Conservation (phyloP, 2,329 filamentous ascomycete species). For the Microsporum canis region DNA sequence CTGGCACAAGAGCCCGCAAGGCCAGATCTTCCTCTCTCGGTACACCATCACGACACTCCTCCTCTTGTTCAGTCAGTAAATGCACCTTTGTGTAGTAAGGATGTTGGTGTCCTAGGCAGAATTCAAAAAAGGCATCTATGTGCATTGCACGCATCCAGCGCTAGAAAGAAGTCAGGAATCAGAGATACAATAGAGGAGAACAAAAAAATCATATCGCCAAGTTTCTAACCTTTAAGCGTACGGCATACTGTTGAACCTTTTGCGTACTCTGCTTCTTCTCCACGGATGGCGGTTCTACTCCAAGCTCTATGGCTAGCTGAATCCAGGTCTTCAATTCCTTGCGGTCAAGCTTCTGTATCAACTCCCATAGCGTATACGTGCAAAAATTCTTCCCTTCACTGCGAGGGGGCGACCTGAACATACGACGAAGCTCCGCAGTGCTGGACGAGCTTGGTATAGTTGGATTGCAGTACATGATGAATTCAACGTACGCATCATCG, state of each 20-base stretch:
- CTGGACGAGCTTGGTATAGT: constrained; percentile 59
- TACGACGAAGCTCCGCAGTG: constrained; percentile 58
- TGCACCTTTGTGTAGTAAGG: constrained; percentile 72
- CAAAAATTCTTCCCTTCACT: constrained; percentile 81
- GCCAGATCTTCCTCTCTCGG: constrained; percentile 80
- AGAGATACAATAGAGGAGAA: constrained; percentile 9
- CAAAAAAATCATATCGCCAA: neutral
- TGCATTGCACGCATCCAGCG: constrained; percentile 98
- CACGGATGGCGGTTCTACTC: constrained; percentile 70
- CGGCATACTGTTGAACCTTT: constrained; percentile 90
- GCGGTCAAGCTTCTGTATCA: constrained; percentile 65
- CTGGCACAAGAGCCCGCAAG: constrained; percentile 68
- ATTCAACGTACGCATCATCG: constrained; percentile 70
- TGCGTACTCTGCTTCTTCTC: constrained; percentile 81
- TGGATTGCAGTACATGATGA: constrained; percentile 87
- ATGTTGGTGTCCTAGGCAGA: constrained; percentile 65
- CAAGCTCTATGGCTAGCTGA: constrained; percentile 73
- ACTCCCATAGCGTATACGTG: constrained; percentile 62
- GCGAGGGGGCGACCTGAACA: constrained; percentile 68
- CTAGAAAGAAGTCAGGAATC: constrained; percentile 31
- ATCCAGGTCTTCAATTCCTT: constrained; percentile 91
- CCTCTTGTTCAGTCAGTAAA: constrained; percentile 49
- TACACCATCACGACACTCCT: constrained; percentile 65
- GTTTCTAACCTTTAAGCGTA: constrained; percentile 64
- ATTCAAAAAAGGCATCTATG: constrained; percentile 89